Conservation (phyloP, 2,329 filamentous ascomycete species). For the Pseudogymnoascus verrucosus region DNA sequence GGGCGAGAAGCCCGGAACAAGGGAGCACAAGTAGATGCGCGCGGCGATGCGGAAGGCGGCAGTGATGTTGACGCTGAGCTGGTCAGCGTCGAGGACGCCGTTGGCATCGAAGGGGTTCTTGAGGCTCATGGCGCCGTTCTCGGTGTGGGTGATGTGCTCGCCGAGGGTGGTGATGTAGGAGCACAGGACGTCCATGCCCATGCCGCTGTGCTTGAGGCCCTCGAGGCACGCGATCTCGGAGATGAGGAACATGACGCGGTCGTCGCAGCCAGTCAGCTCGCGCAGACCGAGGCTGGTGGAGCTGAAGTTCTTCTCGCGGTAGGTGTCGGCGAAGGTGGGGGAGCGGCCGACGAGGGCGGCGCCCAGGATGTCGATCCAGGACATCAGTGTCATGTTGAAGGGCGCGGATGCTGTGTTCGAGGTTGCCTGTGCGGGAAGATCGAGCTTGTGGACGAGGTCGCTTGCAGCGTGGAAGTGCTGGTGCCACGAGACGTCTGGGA, state of each 20-base stretch:
- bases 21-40: constrained; percentile 91
- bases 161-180: constrained; percentile 83
- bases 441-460: constrained; percentile 76
- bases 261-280: constrained; percentile 95
- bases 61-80: constrained; percentile 83
- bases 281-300: constrained; percentile 61
- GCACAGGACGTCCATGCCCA: constrained; percentile 81
- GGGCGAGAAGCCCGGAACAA: constrained; percentile 81
- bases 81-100: constrained; percentile 70
- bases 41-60: constrained; percentile 85
- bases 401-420: constrained; percentile 42
- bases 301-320: constrained; percentile 85
- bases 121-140: constrained; percentile 51
- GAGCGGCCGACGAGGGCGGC: constrained; percentile 83
- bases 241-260: constrained; percentile 95
- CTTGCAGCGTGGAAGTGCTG: constrained; percentile 91
- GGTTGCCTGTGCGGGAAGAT: constrained; percentile 50
- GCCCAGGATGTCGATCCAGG: constrained; percentile 96
- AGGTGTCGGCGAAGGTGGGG: constrained; percentile 87
- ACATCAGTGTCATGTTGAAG: constrained; percentile 90
- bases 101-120: constrained; percentile 57
- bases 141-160: constrained; percentile 75
- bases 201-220: constrained; percentile 71
- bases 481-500: constrained; percentile 92
- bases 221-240: constrained; percentile 96